Percentiles rank a stretch among this genome's conserved stretches.
Conservation (phyloP, 352 stramenopile species). For the Globisporangium viniferum region DNA sequence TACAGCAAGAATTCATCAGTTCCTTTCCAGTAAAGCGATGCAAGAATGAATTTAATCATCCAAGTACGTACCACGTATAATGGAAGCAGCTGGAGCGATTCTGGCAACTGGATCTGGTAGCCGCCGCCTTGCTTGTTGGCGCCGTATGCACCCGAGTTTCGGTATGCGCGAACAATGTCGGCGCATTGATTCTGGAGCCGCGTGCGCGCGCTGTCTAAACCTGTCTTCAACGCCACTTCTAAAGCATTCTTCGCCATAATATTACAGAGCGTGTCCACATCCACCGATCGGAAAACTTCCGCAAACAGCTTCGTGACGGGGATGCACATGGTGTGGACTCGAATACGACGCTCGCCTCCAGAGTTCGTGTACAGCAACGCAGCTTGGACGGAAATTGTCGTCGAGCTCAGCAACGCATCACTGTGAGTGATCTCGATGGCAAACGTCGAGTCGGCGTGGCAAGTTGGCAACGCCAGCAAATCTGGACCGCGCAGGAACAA, state of each 20-base stretch:
- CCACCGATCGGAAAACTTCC: slow-evolving; percentile 91
- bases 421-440: slow-evolving; percentile 97
- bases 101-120: slow-evolving; percentile 83
- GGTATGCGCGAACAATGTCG: slow-evolving; percentile 93
- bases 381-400: slow-evolving; percentile 95
- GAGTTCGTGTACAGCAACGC: slow-evolving; percentile 98
- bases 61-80: slow-evolving; percentile 88
- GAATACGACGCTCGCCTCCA: slow-evolving; percentile 95
- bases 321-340: slow-evolving; percentile 96
- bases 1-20: slow-evolving; percentile 21
- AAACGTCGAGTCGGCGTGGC: slow-evolving; percentile 95
- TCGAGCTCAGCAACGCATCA: slow-evolving; percentile 92
- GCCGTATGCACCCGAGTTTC: slow-evolving; percentile 73
- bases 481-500: slow-evolving; percentile 97
- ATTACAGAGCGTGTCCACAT: slow-evolving; percentile 93
- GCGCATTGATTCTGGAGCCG: slow-evolving; percentile 90
- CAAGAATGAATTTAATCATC: slow-evolving; percentile 4
- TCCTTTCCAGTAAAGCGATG: not conserved
- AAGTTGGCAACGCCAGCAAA: slow-evolving; percentile 96
- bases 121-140: slow-evolving; percentile 59
- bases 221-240: slow-evolving; percentile 92
- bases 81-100: slow-evolving; percentile 93
- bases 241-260: slow-evolving; percentile 95
- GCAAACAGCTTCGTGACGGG: slow-evolving; percentile 88
- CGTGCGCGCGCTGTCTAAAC: slow-evolving; percentile 92